A percentile compares a stretch with the other conserved stretches of the same genome.
phyloP scores from a whole-genome alignment of 345 rosid genomes.

The Acer yangbiense region DNA sequence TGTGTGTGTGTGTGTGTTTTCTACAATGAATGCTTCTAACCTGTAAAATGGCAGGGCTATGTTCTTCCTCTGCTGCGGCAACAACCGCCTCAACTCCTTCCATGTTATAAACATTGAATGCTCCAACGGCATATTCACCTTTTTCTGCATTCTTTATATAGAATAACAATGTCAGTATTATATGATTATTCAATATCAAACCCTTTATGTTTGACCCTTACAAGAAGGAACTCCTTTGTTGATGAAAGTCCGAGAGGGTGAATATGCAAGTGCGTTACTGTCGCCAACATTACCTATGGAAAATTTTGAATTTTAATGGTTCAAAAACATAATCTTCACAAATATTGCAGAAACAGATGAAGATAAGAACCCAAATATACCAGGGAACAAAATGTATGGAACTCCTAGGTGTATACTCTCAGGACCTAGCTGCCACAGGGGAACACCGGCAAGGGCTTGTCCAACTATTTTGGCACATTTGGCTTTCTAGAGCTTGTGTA shows the following conservation, averaged over 20 bases:
- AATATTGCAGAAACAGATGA: conserved; percentile 5
- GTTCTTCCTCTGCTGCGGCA: conserved; percentile 95
- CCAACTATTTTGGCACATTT: conserved; percentile 86
- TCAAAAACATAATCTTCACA: neutral
- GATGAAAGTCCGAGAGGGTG: conserved; percentile 58
- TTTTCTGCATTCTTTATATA: conserved; percentile 71
- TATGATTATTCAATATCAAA: conserved; percentile 5
- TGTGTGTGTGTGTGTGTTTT: no score
- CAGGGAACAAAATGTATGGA: conserved; percentile 96
- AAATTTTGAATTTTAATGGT: neutral
- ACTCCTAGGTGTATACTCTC: conserved; percentile 98
- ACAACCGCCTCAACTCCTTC: conserved; percentile 96
- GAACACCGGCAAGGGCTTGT: conserved; percentile 96
- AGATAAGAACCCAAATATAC: conserved; percentile 37
- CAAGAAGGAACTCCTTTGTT: conserved; percentile 72
- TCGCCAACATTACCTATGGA: conserved; percentile 87
- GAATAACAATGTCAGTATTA: conserved; percentile 30
- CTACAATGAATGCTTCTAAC: conserved; percentile 33
- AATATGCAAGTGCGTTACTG: conserved; percentile 74
- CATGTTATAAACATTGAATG: conserved; percentile 92
- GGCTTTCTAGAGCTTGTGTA: conserved; percentile 90
- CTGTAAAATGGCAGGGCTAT: conserved; percentile 96
- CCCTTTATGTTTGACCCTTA: conserved; percentile 25
- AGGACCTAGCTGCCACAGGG: conserved; percentile 94
- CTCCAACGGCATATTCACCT: conserved; percentile 93